Conservation (phyloP, 257 asterid genomes). For the Solanum chmielewskii region DNA sequence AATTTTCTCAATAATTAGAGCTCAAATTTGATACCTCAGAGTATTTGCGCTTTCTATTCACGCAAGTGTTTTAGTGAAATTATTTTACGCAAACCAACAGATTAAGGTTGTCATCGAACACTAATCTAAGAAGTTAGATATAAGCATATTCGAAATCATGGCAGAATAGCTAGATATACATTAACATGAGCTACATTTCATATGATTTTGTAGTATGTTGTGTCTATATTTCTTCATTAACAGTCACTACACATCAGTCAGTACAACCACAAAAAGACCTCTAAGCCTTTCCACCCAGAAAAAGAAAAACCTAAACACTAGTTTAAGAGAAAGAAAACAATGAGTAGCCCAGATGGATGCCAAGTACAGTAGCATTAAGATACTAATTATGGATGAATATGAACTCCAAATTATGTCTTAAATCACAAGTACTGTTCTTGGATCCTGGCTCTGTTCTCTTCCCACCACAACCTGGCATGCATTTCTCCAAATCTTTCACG, state of each 20-base stretch:
- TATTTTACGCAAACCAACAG: too few species aligned
- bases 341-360: not conserved
- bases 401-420: not conserved
- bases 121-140: not conserved
- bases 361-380: not conserved
- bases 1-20: too few species aligned
- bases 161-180: not conserved
- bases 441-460: conserved; percentile 74
- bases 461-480: conserved; percentile 99
- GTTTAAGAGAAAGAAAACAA: not conserved
- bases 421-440: conserved; percentile 80
- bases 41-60: too few species aligned
- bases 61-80: too few species aligned
- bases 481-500: conserved; percentile 87
- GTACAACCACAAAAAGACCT: not conserved
- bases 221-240: not conserved
- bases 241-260: not conserved
- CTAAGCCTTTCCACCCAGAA: not conserved
- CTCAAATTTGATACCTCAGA: too few species aligned
- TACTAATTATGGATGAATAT: not conserved
- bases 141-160: not conserved
- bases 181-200: not conserved
- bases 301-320: not conserved
- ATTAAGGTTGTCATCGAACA: not conserved
- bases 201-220: not conserved